phyloP scores from a whole-genome alignment of 2,329 filamentous ascomycete genomes.

The Sclerotinia glacialis region DNA sequence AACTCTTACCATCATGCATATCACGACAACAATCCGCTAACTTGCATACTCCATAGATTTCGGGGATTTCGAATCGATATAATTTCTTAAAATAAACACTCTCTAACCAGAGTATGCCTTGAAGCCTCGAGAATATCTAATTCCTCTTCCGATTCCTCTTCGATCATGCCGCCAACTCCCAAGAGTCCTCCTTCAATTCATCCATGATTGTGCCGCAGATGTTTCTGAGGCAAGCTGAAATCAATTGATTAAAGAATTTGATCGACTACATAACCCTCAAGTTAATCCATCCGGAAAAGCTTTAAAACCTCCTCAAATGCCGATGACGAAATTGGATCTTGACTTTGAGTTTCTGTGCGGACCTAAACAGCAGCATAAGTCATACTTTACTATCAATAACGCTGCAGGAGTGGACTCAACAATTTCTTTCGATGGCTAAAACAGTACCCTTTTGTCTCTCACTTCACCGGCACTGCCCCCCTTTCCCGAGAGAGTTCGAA shows the following conservation, averaged over 20 bases:
- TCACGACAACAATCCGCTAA: conserved; percentile 5
- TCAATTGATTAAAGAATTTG: neutral
- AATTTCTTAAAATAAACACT: neutral
- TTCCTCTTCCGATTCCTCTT: neutral
- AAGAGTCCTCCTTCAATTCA: neutral
- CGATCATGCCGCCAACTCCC: neutral
- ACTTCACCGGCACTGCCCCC: neutral
- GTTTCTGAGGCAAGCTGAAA: neutral
- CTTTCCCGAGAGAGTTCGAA: neutral
- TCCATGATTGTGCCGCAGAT: neutral
- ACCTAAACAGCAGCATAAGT: neutral
- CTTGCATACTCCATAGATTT: conserved; percentile 1
- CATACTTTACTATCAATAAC: neutral
- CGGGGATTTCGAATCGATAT: neutral
- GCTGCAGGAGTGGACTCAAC: neutral
- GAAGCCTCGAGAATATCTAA: neutral
- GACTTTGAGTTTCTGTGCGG: neutral
- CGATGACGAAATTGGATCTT: neutral
- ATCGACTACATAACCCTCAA: neutral
- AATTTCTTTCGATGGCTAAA: neutral
- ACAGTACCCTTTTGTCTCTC: neutral
- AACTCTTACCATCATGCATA: conserved; percentile 3
- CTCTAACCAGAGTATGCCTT: neutral
- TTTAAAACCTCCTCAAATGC: neutral
- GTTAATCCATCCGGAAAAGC: neutral